Evolutionary conservation across 768 basidiomycete genomes (phyloP).

Genomic region (Phylloporus rhodoxanthus): DNA sequence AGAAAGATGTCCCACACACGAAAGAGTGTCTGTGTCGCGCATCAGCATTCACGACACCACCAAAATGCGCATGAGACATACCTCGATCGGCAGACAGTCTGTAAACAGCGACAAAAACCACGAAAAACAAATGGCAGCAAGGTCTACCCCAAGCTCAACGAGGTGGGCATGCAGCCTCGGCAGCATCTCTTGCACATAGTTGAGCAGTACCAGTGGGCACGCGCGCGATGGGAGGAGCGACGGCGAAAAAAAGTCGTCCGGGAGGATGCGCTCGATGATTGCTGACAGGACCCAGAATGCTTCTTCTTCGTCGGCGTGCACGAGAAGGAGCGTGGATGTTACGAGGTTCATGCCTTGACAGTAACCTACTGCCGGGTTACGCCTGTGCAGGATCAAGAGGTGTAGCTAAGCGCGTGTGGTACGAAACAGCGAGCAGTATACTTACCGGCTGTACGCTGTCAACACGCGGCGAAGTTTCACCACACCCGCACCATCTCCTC

Average conservation of each 20-base stretch:
- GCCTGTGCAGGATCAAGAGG: constrained; percentile 40
- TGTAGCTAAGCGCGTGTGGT: neutral
- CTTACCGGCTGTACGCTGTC: constrained; percentile 87
- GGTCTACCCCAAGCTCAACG: constrained; percentile 75
- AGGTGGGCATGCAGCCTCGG: constrained; percentile 77
- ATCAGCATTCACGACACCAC: neutral
- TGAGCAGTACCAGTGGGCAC: constrained; percentile 84
- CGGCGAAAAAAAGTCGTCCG: constrained; percentile 91
- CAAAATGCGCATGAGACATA: constrained; percentile 28
- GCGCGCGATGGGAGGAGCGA: constrained; percentile 88
- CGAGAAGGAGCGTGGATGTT: constrained; percentile 88
- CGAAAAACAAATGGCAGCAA: constrained; percentile 93
- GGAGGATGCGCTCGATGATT: constrained; percentile 83
- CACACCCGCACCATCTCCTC: constrained; percentile 92
- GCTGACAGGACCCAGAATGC: constrained; percentile 93
- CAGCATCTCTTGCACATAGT: constrained; percentile 73
- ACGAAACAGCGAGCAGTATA: neutral
- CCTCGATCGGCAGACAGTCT: constrained; percentile 93
- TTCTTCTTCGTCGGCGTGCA: constrained; percentile 92
- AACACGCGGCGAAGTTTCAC: constrained; percentile 86
- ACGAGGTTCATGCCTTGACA: constrained; percentile 96
- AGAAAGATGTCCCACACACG: constrained; percentile 96
- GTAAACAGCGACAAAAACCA: constrained; percentile 98
- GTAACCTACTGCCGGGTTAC: constrained; percentile 89
- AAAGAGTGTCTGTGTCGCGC: constrained; percentile 67